Evolutionary conservation across 768 basidiomycete genomes (phyloP).

Genomic region (Suillus tomentosus): DNA sequence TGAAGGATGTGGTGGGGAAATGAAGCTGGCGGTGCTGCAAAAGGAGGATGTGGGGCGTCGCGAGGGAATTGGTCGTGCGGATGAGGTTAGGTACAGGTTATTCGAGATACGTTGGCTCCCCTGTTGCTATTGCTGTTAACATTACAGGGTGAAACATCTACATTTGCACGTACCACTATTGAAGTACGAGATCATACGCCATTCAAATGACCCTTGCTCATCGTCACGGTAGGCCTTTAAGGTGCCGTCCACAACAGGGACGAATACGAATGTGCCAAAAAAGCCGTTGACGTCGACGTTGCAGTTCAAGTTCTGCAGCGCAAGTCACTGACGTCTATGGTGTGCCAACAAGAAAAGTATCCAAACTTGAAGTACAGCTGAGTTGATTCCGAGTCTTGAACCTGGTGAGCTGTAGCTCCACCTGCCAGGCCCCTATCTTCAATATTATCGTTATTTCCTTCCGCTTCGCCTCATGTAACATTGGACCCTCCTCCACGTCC

Average conservation of each 20-base stretch:
- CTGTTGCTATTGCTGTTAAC: neutral
- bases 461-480: no score
- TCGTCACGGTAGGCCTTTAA: neutral
- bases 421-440: no score
- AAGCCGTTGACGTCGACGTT: neutral
- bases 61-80: constrained; percentile 62
- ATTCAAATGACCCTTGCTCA: neutral
- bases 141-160: neutral
- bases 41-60: constrained; percentile 49
- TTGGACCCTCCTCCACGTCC: no score
- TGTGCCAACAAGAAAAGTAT: neutral
- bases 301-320: neutral
- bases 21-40: constrained; percentile 48
- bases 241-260: neutral
- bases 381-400: no score
- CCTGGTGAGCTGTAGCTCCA: no score
- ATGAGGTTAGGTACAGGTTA: constrained; percentile 69
- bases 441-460: no score
- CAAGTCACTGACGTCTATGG: neutral
- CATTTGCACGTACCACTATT: neutral
- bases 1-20: constrained; percentile 12
- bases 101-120: constrained; percentile 73
- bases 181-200: neutral
- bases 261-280: neutral
- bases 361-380: neutral